These are phyloP conservation scores for Pseudofabraea citricarpa DNA, from an alignment of 2,329 filamentous ascomycete species.

Conservation along the genomic window DNA sequence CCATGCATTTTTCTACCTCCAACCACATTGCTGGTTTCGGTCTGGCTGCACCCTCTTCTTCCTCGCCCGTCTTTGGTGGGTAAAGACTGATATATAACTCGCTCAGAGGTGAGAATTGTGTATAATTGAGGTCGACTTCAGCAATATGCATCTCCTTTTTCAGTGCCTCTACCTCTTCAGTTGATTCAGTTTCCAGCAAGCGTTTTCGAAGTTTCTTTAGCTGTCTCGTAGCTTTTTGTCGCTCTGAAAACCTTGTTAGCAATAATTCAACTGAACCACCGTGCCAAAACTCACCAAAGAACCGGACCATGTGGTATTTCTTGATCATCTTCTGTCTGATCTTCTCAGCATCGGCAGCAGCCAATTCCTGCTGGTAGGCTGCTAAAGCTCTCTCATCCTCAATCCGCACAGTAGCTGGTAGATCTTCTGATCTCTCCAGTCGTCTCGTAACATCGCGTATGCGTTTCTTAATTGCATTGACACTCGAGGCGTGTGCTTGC, in stretches of 20 bases:
- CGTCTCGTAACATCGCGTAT: slow-evolving; percentile 65
- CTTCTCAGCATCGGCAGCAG: slow-evolving; percentile 53
- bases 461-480: slow-evolving; percentile 65
- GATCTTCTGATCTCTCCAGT: slow-evolving; percentile 53
- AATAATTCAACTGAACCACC: not conserved
- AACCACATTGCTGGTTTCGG: slow-evolving; percentile 58
- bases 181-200: slow-evolving; percentile 45
- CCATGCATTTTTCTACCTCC: slow-evolving; percentile 59
- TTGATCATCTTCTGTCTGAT: slow-evolving; percentile 65
- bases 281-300: slow-evolving; percentile 59
- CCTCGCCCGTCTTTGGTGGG: slow-evolving; percentile 34
- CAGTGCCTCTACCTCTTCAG: slow-evolving; percentile 46
- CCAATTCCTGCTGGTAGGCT: slow-evolving; percentile 60
- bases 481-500: slow-evolving; percentile 27
- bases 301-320: slow-evolving; percentile 79
- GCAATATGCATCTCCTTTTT: slow-evolving; percentile 58
- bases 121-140: slow-evolving; percentile 72
- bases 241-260: slow-evolving; percentile 42
- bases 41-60: slow-evolving; percentile 20
- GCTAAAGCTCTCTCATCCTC: slow-evolving; percentile 70
- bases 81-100: slow-evolving; percentile 67
- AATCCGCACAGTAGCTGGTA: slow-evolving; percentile 63
- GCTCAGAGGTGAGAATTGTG: slow-evolving; percentile 65
- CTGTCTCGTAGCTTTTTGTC: slow-evolving; percentile 66
- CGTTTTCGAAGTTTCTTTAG: slow-evolving; percentile 60